phyloP scores from a whole-genome alignment of 139 green algal genomes.

The Diplosphaera chodatii region DNA sequence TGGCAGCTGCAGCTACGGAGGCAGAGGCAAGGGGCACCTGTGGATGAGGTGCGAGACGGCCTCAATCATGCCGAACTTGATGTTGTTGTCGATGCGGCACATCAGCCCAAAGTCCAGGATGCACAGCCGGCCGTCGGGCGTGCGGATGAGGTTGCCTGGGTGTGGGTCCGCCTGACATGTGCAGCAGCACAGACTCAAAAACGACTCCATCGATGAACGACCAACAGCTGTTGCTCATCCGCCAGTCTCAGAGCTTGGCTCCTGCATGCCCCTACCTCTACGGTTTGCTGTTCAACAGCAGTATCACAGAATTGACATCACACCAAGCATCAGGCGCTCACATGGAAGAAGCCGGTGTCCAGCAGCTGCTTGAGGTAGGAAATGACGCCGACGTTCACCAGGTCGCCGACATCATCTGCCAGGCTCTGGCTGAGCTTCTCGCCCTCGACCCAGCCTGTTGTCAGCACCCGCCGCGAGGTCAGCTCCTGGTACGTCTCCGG shows the following conservation, averaged over 20 bases:
- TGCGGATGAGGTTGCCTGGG: constrained; percentile 92
- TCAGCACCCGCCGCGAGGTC: constrained; percentile 81
- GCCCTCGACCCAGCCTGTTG: constrained; percentile 78
- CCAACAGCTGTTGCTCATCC: no score
- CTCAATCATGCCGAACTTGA: constrained; percentile 97
- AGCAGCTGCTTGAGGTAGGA: constrained; percentile 98
- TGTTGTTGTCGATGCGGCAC: constrained; percentile 66
- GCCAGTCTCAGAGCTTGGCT: no score
- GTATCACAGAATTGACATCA: no score
- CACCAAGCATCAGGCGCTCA: no score
- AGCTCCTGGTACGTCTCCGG: constrained; percentile 77
- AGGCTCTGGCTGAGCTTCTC: constrained; percentile 75
- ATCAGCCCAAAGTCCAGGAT: constrained; percentile 97
- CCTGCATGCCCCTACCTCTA: no score
- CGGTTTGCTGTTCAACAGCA: no score
- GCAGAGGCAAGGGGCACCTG: no score
- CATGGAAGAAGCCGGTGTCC: constrained; percentile 70
- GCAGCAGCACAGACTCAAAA: no score
- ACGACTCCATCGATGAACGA: no score
- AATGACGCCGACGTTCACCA: constrained; percentile 97
- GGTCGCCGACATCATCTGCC: constrained; percentile 78
- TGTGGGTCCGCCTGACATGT: constrained; percentile 65
- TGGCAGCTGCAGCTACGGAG: no score
- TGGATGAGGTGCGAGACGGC: constrained; percentile 97
- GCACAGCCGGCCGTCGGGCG: constrained; percentile 87